A percentile compares a stretch with the other conserved stretches of the same genome.
These are phyloP conservation scores for Sporothrix globosa DNA, from an alignment of 2,329 filamentous ascomycete genomes.

Conservation along the genomic window DNA sequence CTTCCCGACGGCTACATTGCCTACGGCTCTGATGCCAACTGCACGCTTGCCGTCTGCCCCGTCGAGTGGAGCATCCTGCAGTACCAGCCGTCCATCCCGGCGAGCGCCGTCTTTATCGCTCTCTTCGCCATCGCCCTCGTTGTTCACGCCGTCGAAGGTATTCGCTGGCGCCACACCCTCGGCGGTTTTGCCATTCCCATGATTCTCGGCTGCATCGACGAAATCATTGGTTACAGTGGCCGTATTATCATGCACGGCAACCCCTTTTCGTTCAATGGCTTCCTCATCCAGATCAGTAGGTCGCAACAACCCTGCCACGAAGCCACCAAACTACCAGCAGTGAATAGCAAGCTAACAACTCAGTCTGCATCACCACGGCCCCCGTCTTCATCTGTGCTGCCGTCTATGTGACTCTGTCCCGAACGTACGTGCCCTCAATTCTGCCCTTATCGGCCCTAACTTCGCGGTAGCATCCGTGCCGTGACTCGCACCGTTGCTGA, in stretches of 20 bases:
- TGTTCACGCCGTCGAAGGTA: conserved; percentile 51
- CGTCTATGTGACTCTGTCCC: conserved; percentile 64
- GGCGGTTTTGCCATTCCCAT: conserved; percentile 55
- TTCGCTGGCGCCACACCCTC: conserved; percentile 51
- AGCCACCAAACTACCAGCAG: background rate
- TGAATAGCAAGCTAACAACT: background rate
- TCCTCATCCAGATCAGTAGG: conserved; percentile 67
- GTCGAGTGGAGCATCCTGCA: conserved; percentile 51
- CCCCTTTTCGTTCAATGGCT: conserved; percentile 61
- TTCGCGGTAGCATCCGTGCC: background rate
- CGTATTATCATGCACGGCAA: conserved; percentile 61
- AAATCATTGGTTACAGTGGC: conserved; percentile 66
- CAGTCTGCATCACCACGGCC: conserved; percentile 61
- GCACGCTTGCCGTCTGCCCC: conserved; percentile 54
- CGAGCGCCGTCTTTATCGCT: conserved; percentile 49
- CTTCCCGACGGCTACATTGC: conserved; percentile 35
- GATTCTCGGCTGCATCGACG: conserved; percentile 58
- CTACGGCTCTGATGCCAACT: conserved; percentile 55
- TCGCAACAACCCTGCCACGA: conserved; percentile 13
- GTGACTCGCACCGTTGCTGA: background rate
- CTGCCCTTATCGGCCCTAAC: background rate
- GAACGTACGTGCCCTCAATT: conserved; percentile 31
- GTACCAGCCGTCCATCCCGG: conserved; percentile 52
- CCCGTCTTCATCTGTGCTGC: conserved; percentile 64
- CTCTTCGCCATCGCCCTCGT: conserved; percentile 53